Base-by-base conservation (phyloP, 2,329 filamentous ascomycete genomes). In the Penicillium sp. region DNA sequence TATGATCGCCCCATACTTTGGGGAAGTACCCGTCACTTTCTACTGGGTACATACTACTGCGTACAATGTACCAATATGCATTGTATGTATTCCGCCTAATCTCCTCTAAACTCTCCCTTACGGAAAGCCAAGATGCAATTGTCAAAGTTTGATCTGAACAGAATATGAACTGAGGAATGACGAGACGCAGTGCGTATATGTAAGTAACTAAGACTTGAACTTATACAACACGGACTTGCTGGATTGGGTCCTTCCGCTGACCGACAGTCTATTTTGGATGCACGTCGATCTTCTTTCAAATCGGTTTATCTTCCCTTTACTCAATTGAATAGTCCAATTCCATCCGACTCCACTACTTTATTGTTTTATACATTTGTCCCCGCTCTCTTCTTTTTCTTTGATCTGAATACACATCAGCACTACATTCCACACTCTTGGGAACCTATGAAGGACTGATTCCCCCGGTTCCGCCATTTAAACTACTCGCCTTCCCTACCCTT, bases 291-390 rank as follows among this genome's bases (percentile, higher is more conserved):
- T 25, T 4, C 22, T 25, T 25, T 25, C 8, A 7, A 25, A 25
- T 18, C 18, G 27, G 29, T 47, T 47, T 35, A 47, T 47, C 45
- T 36, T 13, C 31, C 22, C 4, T 44, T 37, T 41, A 41, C 25
- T 41, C 53, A 55, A 55, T 55, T 12, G 36, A 50, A 51, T 56
- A 43, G 46, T 46, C 45, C 53, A 53, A 50, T 22, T 41, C 29
- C 30, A 22, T 46, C 4, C 22, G 22, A 8, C 22, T 25, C 22
- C 22, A 25, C 22, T 6, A 8, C 22, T 25, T 25, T 7, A 25
- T 25, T 25, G 22, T 7, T 25, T 6, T 25, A 25, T 25, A 25
- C 22, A n/a, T n/a, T n/a, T n/a, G n/a, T 25, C 46, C 51, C 52
- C 55, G 50, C 42, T 49, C 49, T 52, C 50, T 36, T 31, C 13